Evolutionary conservation across 2,329 filamentous ascomycete species (phyloP), one percentile per base, ranked within the genome.

Genomic region (Elsinoe australis): DNA sequence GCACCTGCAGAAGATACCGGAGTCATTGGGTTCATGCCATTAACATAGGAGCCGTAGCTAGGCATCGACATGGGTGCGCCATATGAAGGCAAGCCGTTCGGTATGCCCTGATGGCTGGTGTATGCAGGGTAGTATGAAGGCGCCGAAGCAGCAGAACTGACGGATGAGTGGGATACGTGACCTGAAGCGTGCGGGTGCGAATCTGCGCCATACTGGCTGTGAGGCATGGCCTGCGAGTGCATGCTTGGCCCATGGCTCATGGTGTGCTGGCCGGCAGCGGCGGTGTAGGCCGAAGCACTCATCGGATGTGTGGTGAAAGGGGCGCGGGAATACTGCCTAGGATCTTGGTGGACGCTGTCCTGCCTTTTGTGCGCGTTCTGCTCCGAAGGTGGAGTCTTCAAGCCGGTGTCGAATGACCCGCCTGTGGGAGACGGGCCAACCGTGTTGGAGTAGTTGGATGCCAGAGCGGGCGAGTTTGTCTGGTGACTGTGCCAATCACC

Each of bases 321-420:
- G 28, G 42, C 31, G 34, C 26, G 28, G 17, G 24, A 24, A 10
- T 38, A 33, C 17, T 35, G 24, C 21, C 49, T 39, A 5, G 50
- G 35, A 39, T 49, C 47, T 15, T 51, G 50, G 12, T 52, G 50
- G 21, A 51, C 52, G 24, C 52, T 54, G 34, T 54, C 52, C 47
- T 51, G 51, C 26, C 62, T 58, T 18, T 59, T 57, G 35, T 62
- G 57, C 38, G 73, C 69, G 50, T 72, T 76, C 47, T 81, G 75
- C 56, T 77, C 81, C 26, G 84, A 81, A 18, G 85, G 86, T n/a
- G 85, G 83, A 9, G 85, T 89, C 64, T 88, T 87, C 59, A 80
- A 80, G 8, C 80, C 81, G 69, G 59, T 60, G 50, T 51, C 54
- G 52, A 61, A 69, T 41, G 62, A 67, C 49, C 64, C 71, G 64